These are phyloP conservation scores for Quercus dentata DNA, from an alignment of 306 rosid species.

Conservation along the genomic window DNA sequence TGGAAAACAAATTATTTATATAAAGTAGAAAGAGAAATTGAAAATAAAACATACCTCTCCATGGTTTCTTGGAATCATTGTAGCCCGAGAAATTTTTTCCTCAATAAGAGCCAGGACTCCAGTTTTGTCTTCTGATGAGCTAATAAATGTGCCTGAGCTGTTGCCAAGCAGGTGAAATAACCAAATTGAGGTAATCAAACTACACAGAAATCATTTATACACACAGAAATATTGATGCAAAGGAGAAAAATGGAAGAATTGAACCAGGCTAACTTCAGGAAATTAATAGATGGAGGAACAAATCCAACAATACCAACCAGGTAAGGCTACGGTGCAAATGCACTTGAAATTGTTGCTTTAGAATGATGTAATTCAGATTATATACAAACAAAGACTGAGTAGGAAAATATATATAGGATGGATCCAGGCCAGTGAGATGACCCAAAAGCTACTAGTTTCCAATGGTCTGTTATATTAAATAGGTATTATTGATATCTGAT, in stretches of 20 bases:
- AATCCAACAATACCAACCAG: background rate
- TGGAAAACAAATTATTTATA: background rate
- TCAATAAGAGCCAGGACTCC: conserved; percentile 46
- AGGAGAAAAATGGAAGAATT: too few species aligned
- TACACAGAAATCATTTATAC: background rate
- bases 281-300: background rate
- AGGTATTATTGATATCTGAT: background rate
- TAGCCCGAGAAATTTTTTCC: conserved; percentile 54
- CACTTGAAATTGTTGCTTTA: background rate
- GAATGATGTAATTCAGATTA: background rate
- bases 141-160: conserved; percentile 58
- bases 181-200: background rate
- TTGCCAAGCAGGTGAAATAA: conserved; percentile 4
- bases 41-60: conserved; percentile 44
- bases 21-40: background rate
- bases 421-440: background rate
- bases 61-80: conserved; percentile 47
- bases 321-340: background rate
- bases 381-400: background rate
- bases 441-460: background rate
- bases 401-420: background rate
- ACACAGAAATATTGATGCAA: background rate
- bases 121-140: conserved; percentile 51
- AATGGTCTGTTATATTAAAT: background rate
- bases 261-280: background rate